These are phyloP conservation scores for Beauveria sp. DNA, from an alignment of 2,329 filamentous ascomycete genomes.

Conservation along the genomic window DNA sequence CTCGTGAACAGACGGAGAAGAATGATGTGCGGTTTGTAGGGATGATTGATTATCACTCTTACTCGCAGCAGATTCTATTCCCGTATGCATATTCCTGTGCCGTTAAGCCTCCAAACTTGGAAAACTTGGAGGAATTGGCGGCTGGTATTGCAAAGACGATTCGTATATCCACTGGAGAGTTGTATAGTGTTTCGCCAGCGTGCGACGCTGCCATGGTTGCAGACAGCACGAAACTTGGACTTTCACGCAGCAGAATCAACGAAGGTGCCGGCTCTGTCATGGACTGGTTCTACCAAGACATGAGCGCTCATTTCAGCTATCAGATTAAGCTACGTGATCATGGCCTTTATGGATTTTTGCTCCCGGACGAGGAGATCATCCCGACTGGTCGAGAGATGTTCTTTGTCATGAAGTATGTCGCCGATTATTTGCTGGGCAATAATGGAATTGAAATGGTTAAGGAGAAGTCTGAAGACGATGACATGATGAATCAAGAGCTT, in stretches of 20 bases:
- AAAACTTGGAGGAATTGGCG: slow-evolving; percentile 86
- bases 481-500: slow-evolving; percentile 1
- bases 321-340: slow-evolving; percentile 92
- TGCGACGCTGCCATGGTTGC: slow-evolving; percentile 66
- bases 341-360: slow-evolving; percentile 86
- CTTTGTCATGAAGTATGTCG: slow-evolving; percentile 75
- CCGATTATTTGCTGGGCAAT: slow-evolving; percentile 67
- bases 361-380: slow-evolving; percentile 79
- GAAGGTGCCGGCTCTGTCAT: slow-evolving; percentile 76
- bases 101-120: slow-evolving; percentile 70
- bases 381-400: slow-evolving; percentile 85
- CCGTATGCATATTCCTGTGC: slow-evolving; percentile 84
- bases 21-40: slow-evolving; percentile 72
- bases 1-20: slow-evolving; percentile 63
- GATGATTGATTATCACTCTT: slow-evolving; percentile 85
- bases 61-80: slow-evolving; percentile 90
- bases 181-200: slow-evolving; percentile 71
- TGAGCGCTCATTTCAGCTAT: slow-evolving; percentile 76
- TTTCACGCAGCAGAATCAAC: slow-evolving; percentile 47
- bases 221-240: slow-evolving; percentile 17
- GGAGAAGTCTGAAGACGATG: background rate
- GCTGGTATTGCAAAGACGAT: slow-evolving; percentile 86
- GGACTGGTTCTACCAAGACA: slow-evolving; percentile 91
- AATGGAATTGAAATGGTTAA: slow-evolving; percentile 50
- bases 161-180: slow-evolving; percentile 66